These are phyloP conservation scores for Ploettnerulaceae sp. DNA, from an alignment of 2,329 filamentous ascomycete species.

Conservation along the genomic window DNA sequence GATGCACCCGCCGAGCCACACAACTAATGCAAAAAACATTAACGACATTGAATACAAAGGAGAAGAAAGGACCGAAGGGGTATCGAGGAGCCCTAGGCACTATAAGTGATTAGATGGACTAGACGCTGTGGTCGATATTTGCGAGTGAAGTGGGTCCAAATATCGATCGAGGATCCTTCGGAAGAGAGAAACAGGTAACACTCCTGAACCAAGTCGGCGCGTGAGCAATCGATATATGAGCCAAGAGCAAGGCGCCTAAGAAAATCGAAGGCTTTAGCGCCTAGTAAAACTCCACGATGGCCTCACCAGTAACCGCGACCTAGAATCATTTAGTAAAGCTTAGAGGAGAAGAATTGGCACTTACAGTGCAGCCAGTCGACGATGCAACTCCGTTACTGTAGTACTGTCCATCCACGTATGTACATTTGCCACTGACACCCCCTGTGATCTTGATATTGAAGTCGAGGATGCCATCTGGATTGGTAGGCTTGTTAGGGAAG, in stretches of 20 bases:
- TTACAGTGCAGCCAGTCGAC: constrained; percentile 34
- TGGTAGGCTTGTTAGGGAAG: constrained; percentile 79
- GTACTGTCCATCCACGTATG: constrained; percentile 28
- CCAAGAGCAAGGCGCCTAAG: constrained; percentile 17
- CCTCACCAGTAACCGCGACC: constrained; percentile 24
- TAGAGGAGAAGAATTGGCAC: constrained; percentile 13
- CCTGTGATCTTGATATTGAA: constrained; percentile 76
- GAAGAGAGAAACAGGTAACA: constrained; percentile 20
- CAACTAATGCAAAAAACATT: constrained; percentile 33
- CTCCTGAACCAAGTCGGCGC: constrained; percentile 26
- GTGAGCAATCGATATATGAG: constrained; percentile 23
- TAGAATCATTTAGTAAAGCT: constrained; percentile 21
- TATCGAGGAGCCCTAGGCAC: constrained; percentile 17
- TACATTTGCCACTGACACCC: constrained; percentile 35
- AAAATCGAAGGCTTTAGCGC: constrained; percentile 15
- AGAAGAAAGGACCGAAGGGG: constrained; percentile 27
- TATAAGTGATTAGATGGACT: constrained; percentile 16
- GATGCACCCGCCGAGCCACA: constrained; percentile 13
- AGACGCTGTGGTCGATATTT: constrained; percentile 23
- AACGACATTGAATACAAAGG: constrained; percentile 33
- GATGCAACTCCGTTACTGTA: constrained; percentile 30
- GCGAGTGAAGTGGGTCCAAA: constrained; percentile 22
- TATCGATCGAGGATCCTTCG: constrained; percentile 20
- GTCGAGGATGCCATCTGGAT: constrained; percentile 56
- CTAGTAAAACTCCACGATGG: constrained; percentile 28